Evolutionary conservation across 2,329 filamentous ascomycete genomes (phyloP), one percentile per base, ranked within the genome.

Genomic region (Teratosphaeria destructans): DNA sequence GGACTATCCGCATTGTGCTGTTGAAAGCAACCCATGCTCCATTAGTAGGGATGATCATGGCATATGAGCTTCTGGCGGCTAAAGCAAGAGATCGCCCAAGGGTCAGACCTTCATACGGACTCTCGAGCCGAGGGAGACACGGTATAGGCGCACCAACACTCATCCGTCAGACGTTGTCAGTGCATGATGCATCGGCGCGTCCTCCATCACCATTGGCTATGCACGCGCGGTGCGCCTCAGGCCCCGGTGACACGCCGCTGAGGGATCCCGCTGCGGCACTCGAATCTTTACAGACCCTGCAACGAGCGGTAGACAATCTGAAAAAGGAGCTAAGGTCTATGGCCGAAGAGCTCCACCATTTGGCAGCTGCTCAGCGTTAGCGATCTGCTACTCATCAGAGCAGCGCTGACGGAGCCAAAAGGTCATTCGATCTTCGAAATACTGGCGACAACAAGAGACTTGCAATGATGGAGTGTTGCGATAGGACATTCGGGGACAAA

Each of bases 21-120:
- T 77, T 85, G 60, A 83, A 82, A 68, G 77, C 77, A 56, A 84
- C 82, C 2, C 83, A 85, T 71, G 76, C 83, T 54, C 88, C 88
- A 35, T 84, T 89, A 62, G 86, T 91, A 32, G 82, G 75, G n/a
- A 75, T 79, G 54, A 91, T 92, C 64, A 81, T 82, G 71, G 68
- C 79, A n/a, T 90, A 87, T 70, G 87, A 90, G 73, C 76, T 49
- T 71, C 59, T 61, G 63, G 56, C 63, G 68, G 73, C 60, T 69
- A 67, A 70, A 68, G 55, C 57, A 47, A 35, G 60, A 37, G 55
- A 57, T 56, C 59, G 61, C 43, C 57, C 54, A 37, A 52, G 47
- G 54, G 57, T 56, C 54, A 61, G 49, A 27, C 39, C 56, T 26
- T 58, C 55, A 39, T 55, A 59, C 54, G 56, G 54, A 27, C 27